Evolutionary conservation across 495 filamentous ascomycete species (phyloP).

Genomic region (Penicillium herquei): DNA sequence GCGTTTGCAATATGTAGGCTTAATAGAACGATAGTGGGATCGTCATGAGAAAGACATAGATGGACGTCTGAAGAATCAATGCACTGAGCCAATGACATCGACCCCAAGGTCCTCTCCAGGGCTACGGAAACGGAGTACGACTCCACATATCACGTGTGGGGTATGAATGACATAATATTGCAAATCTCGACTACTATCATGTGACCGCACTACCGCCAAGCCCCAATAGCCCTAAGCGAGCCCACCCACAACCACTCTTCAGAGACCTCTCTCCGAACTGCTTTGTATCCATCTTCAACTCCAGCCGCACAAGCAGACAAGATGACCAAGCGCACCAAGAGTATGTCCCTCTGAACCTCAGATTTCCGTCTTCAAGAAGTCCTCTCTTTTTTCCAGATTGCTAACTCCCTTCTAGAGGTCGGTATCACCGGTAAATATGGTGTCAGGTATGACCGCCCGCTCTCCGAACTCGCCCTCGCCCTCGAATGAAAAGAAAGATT

Average conservation of each 20-base stretch:
- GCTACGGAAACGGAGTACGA: too few species aligned
- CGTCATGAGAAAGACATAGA: too few species aligned
- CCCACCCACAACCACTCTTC: slow-evolving; percentile 46
- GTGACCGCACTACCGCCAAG: slow-evolving; percentile 30
- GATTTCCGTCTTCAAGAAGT: slow-evolving; percentile 1
- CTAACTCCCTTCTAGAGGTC: slow-evolving; percentile 65
- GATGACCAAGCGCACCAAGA: slow-evolving; percentile 98
- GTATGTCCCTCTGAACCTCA: slow-evolving; percentile 35
- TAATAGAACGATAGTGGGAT: too few species aligned
- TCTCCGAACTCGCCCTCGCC: slow-evolving; percentile 20
- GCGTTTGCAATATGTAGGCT: too few species aligned
- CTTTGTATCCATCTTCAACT: slow-evolving; percentile 46
- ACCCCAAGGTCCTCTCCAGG: too few species aligned
- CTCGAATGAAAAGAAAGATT: slow-evolving; percentile 26
- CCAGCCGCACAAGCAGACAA: slow-evolving; percentile 50
- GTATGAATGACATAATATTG: slow-evolving; percentile 8
- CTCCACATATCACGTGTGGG: too few species aligned
- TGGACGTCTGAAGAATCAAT: too few species aligned
- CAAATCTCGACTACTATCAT: slow-evolving; percentile 8
- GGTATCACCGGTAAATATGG: slow-evolving; percentile 75
- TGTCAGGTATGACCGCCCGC: slow-evolving; percentile 54
- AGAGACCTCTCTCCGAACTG: slow-evolving; percentile 41
- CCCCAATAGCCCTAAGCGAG: slow-evolving; percentile 44
- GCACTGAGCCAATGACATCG: too few species aligned
- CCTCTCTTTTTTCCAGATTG: slow-evolving; percentile 9